Evolutionary conservation across 352 stramenopile genomes (phyloP).

Genomic region (Phytophthora melonis): DNA sequence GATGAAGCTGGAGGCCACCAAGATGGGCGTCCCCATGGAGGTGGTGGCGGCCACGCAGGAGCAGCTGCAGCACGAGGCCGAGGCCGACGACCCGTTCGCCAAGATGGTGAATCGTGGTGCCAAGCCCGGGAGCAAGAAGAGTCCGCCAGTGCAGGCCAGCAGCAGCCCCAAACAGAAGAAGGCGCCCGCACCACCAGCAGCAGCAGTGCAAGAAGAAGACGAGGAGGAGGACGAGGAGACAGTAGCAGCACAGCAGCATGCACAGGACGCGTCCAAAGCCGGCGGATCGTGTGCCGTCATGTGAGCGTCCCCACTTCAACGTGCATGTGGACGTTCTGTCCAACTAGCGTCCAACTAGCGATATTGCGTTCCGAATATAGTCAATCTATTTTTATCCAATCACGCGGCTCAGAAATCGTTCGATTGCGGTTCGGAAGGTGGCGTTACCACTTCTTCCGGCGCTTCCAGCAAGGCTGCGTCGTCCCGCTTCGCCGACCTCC

Average conservation of each 20-base stretch:
- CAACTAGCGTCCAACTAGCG: constrained; percentile 12
- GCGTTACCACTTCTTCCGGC: constrained; percentile 27
- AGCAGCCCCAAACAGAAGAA: constrained; percentile 16
- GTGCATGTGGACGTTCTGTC: constrained; percentile 20
- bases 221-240: constrained; percentile 7
- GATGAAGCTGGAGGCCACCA: constrained; percentile 75
- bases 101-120: constrained; percentile 28
- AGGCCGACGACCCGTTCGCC: constrained; percentile 39
- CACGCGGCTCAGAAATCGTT: constrained; percentile 21
- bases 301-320: constrained; percentile 30
- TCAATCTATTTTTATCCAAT: constrained; percentile 41
- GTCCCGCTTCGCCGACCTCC: constrained; percentile 4
- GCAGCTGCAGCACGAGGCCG: constrained; percentile 46
- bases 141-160: background rate
- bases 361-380: constrained; percentile 14
- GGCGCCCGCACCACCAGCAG: background rate
- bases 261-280: constrained; percentile 8
- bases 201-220: constrained; percentile 10
- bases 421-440: constrained; percentile 33
- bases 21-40: constrained; percentile 71
- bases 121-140: constrained; percentile 4
- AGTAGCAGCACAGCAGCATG: background rate
- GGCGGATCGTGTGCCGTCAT: constrained; percentile 35
- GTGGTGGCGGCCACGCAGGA: constrained; percentile 61
- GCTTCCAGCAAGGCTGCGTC: constrained; percentile 1